A percentile compares a stretch with the other conserved stretches of the same genome.
These are phyloP conservation scores for Globisporangium polare DNA, from an alignment of 352 stramenopile genomes.

Conservation along the genomic window DNA sequence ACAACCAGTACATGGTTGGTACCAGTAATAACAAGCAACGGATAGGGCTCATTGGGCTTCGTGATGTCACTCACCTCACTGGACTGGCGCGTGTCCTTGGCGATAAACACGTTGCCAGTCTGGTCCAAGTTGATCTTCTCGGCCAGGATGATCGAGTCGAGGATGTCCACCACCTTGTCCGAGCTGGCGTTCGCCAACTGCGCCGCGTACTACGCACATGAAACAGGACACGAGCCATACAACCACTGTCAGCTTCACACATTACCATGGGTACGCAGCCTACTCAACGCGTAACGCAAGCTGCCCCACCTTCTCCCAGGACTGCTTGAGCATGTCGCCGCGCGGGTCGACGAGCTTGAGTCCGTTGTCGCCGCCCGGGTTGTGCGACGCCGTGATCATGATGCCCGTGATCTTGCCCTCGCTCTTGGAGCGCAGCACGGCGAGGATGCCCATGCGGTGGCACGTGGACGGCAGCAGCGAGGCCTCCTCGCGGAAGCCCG, in stretches of 20 bases:
- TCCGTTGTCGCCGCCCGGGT: conserved; percentile 89
- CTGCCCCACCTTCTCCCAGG: conserved; percentile 75
- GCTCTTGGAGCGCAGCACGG: conserved; percentile 76
- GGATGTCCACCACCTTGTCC: conserved; percentile 83
- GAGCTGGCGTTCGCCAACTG: conserved; percentile 77
- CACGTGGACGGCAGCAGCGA: conserved; percentile 88
- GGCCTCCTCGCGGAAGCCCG: conserved; percentile 93
- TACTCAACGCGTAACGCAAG: not conserved
- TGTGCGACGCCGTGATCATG: conserved; percentile 96
- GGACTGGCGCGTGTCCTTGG: conserved; percentile 91
- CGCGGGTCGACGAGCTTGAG: conserved; percentile 94
- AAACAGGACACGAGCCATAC: not conserved
- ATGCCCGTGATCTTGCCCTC: conserved; percentile 84
- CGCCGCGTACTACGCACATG: conserved; percentile 46
- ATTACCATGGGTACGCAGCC: not conserved
- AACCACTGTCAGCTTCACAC: not conserved
- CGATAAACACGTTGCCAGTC: conserved; percentile 85
- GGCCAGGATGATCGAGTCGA: conserved; percentile 59
- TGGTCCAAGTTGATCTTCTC: conserved; percentile 85
- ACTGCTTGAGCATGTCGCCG: conserved; percentile 90
- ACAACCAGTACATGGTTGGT: not conserved
- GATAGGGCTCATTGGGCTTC: not conserved
- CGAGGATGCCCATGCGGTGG: conserved; percentile 91
- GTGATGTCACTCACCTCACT: conserved; percentile 40
- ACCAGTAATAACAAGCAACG: not conserved